Evolutionary conservation across 495 filamentous ascomycete species (phyloP).

Genomic region (Neurospora sp.): DNA sequence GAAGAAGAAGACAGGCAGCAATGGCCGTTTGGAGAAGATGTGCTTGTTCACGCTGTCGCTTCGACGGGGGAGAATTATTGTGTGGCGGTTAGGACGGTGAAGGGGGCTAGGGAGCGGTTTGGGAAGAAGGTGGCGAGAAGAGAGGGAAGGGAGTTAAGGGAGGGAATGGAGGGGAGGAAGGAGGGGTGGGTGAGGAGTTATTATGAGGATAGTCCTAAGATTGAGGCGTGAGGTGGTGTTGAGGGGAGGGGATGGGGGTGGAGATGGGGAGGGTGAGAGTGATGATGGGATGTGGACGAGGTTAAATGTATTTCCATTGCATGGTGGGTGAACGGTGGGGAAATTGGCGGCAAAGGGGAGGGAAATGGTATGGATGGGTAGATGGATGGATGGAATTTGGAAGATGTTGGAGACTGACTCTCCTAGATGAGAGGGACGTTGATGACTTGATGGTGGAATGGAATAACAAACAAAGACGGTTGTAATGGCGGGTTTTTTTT

Average conservation of each 20-base stretch:
- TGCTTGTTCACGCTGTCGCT: slow-evolving; percentile 31
- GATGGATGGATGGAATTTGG: background rate
- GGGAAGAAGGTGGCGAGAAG: background rate
- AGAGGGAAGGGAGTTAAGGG: background rate
- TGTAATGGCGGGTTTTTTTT: too few species aligned
- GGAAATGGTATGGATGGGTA: too few species aligned
- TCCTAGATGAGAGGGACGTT: too few species aligned
- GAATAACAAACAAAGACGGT: too few species aligned
- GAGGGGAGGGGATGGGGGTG: background rate
- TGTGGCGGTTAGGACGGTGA: slow-evolving; percentile 23
- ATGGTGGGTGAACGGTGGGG: too few species aligned
- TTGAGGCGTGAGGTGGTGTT: background rate
- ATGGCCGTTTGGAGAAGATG: slow-evolving; percentile 39
- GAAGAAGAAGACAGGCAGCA: slow-evolving; percentile 1
- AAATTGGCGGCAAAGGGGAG: too few species aligned
- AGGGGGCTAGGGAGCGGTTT: slow-evolving; percentile 11
- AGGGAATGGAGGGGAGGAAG: background rate
- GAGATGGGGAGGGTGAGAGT: background rate
- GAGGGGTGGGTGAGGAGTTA: background rate
- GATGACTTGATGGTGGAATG: too few species aligned
- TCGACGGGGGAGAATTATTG: slow-evolving; percentile 32
- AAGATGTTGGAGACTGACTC: too few species aligned
- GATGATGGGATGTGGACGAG: too few species aligned
- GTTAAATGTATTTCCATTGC: too few species aligned
- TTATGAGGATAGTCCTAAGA: background rate